A percentile compares a stretch with the other conserved stretches of the same genome.
Conservation (phyloP, 192 early-diverging fungal species). For the Entrophospora sp. region DNA sequence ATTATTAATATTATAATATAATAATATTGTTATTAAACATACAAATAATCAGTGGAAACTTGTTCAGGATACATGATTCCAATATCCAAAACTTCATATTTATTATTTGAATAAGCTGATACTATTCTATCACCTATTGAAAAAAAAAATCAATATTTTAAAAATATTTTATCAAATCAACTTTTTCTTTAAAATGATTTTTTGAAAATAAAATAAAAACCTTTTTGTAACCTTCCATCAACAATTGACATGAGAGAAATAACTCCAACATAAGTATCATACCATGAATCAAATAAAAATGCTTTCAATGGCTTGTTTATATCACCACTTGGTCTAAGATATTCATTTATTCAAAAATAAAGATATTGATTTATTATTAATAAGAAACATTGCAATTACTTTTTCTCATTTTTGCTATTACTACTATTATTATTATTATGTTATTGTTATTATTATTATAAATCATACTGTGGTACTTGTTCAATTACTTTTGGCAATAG, state of each 20-base stretch:
- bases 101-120: slow-evolving; percentile 63
- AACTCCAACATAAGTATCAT: slow-evolving; percentile 96
- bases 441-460: not conserved
- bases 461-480: slow-evolving; percentile 52
- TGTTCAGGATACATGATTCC: slow-evolving; percentile 96
- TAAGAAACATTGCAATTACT: too few species aligned
- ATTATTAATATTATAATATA: slow-evolving; percentile 8
- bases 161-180: not conserved
- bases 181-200: not conserved
- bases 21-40: slow-evolving; percentile 9
- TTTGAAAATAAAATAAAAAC: slow-evolving; percentile 20
- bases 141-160: not conserved
- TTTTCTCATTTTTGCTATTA: too few species aligned
- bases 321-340: slow-evolving; percentile 58
- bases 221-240: slow-evolving; percentile 73
- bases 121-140: slow-evolving; percentile 67
- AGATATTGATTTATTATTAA: not conserved
- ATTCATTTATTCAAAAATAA: not conserved
- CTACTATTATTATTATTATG: too few species aligned
- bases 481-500: slow-evolving; percentile 77
- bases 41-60: slow-evolving; percentile 50
- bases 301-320: slow-evolving; percentile 64
- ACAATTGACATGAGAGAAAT: slow-evolving; percentile 85
- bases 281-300: slow-evolving; percentile 96
- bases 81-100: slow-evolving; percentile 83